These are phyloP conservation scores for Epichloe glyceriae DNA, from an alignment of 2,329 filamentous ascomycete genomes.

Conservation along the genomic window DNA sequence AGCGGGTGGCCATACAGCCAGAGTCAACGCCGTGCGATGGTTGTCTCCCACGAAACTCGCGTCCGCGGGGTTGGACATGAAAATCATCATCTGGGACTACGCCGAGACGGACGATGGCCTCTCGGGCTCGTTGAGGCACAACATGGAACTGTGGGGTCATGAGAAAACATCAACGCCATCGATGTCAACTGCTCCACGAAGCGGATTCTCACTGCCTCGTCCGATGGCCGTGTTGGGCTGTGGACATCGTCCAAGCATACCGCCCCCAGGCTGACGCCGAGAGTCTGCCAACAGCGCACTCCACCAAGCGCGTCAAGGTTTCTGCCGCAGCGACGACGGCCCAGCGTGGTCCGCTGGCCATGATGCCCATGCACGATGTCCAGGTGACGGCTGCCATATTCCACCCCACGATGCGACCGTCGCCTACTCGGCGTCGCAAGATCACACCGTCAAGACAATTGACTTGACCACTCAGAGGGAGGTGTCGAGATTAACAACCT, in stretches of 20 bases:
- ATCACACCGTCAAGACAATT: slow-evolving; percentile 82
- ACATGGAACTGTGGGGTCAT: slow-evolving; percentile 76
- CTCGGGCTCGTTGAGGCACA: slow-evolving; percentile 52
- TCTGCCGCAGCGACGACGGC: slow-evolving; percentile 31
- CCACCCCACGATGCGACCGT: slow-evolving; percentile 73
- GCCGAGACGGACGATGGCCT: slow-evolving; percentile 49
- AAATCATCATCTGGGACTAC: slow-evolving; percentile 84
- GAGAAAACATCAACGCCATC: slow-evolving; percentile 60
- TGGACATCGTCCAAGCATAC: slow-evolving; percentile 75
- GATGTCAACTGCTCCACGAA: slow-evolving; percentile 61
- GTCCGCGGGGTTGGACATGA: slow-evolving; percentile 73
- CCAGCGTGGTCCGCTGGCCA: slow-evolving; percentile 68
- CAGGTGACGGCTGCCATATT: slow-evolving; percentile 73
- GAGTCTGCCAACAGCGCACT: slow-evolving; percentile 53
- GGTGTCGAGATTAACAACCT: slow-evolving; percentile 72
- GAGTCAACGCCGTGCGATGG: slow-evolving; percentile 75
- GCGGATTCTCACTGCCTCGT: slow-evolving; percentile 72
- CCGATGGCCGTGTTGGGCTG: slow-evolving; percentile 72
- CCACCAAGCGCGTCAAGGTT: slow-evolving; percentile 65
- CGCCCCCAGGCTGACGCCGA: slow-evolving; percentile 56
- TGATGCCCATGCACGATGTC: slow-evolving; percentile 59
- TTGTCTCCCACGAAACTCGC: slow-evolving; percentile 65
- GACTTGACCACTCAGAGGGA: slow-evolving; percentile 71
- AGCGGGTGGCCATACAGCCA: slow-evolving; percentile 61
- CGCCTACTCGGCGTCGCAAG: slow-evolving; percentile 81